phyloP scores from a whole-genome alignment of 2,329 filamentous ascomycete genomes.

The Cladophialophora yegresii region DNA sequence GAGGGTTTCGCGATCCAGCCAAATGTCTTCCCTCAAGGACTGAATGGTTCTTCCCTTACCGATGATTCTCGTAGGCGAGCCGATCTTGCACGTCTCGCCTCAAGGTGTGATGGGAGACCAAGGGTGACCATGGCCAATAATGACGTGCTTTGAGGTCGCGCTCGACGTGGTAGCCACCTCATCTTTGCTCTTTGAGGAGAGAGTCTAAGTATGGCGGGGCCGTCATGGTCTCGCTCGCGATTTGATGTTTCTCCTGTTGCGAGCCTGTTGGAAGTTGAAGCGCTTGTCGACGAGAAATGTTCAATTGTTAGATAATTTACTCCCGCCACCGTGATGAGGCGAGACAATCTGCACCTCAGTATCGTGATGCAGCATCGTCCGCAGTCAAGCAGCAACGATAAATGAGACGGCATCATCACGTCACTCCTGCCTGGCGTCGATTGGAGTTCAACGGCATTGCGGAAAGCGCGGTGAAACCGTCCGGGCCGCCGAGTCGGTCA shows the following conservation, averaged over 20 bases:
- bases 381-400: not conserved
- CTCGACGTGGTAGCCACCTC: not conserved
- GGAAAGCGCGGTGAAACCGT: slow-evolving; percentile 17
- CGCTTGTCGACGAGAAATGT: not conserved
- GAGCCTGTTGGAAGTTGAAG: not conserved
- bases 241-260: not conserved
- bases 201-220: not conserved
- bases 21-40: not conserved
- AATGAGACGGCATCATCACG: slow-evolving; percentile 23
- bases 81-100: not conserved
- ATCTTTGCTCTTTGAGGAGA: not conserved
- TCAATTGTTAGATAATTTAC: not conserved
- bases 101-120: not conserved
- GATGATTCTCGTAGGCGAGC: not conserved
- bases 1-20: not conserved
- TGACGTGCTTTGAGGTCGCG: slow-evolving; percentile 9
- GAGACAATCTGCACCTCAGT: slow-evolving; percentile 6
- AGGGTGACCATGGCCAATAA: slow-evolving; percentile 6
- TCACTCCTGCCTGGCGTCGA: slow-evolving; percentile 14
- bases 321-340: slow-evolving; percentile 3
- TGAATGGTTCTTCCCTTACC: not conserved
- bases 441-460: slow-evolving; percentile 14
- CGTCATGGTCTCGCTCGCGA: not conserved
- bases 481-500: slow-evolving; percentile 24
- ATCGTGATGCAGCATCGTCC: slow-evolving; percentile 2